phyloP scores from a whole-genome alignment of 106 monocot genomes.

The Dioscorea alata region DNA sequence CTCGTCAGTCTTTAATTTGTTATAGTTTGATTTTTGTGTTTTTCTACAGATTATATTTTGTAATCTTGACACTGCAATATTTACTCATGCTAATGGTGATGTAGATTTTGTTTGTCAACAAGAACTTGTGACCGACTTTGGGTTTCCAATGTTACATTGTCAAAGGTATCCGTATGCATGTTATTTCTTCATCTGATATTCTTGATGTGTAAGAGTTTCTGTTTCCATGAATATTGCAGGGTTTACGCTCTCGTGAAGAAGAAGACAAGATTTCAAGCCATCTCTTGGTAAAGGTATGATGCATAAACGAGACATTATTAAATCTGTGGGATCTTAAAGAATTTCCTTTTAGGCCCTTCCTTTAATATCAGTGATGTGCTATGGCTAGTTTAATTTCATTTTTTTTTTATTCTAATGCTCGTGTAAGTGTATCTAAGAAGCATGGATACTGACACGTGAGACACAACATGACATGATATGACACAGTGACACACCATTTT shows the following conservation, averaged over 20 bases:
- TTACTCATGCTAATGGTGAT: slow-evolving; percentile 4
- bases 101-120: slow-evolving; percentile 77
- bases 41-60: background rate
- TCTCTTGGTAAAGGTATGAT: slow-evolving; percentile 63
- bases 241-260: slow-evolving; percentile 75
- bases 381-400: background rate
- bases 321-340: background rate
- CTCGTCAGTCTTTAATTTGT: background rate
- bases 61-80: no score
- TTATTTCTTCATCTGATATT: background rate
- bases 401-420: background rate
- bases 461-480: no score
- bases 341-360: background rate
- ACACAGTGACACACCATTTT: no score
- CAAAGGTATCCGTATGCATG: slow-evolving; percentile 46
- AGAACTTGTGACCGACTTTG: slow-evolving; percentile 67
- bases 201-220: background rate
- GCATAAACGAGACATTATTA: background rate
- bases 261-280: slow-evolving; percentile 88
- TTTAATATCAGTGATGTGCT: background rate
- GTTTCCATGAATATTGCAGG: slow-evolving; percentile 27
- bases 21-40: background rate
- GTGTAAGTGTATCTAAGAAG: background rate
- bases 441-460: background rate
- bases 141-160: slow-evolving; percentile 58